Evolutionary conservation across 345 rosid species (phyloP).

Genomic region (Isatis tinctoria): DNA sequence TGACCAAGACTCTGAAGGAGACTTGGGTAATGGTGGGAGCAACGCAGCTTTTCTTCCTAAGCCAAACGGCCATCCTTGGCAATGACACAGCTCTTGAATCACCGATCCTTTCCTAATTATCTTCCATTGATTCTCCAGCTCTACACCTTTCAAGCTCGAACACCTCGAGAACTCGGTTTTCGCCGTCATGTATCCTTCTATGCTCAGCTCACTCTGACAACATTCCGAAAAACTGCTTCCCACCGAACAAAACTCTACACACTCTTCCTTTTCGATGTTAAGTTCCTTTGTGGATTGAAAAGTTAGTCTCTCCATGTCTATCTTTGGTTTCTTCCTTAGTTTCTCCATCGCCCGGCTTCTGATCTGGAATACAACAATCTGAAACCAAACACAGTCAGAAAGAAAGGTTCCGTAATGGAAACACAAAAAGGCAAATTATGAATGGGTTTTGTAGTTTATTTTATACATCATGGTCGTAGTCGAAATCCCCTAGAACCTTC

Average conservation of each 20-base stretch:
- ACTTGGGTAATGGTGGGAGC: constrained; percentile 90
- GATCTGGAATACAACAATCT: constrained; percentile 70
- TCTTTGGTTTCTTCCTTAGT: constrained; percentile 48
- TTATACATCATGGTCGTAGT: constrained; percentile 25
- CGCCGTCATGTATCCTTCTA: constrained; percentile 53
- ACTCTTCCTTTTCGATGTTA: constrained; percentile 30
- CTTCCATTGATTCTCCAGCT: constrained; percentile 29
- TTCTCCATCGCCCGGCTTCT: constrained; percentile 73
- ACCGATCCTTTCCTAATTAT: constrained; percentile 45
- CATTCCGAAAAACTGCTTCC: constrained; percentile 62
- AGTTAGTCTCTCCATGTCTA: constrained; percentile 40
- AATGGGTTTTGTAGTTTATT: not conserved
- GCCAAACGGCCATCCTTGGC: constrained; percentile 95
- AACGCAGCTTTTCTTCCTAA: constrained; percentile 66
- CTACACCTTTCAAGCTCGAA: constrained; percentile 47
- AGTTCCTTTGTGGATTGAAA: constrained; percentile 32
- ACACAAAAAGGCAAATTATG: not conserved
- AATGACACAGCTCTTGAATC: constrained; percentile 63
- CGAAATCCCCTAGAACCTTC: not conserved
- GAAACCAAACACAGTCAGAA: not conserved
- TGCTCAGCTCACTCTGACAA: constrained; percentile 42
- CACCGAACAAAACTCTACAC: constrained; percentile 48
- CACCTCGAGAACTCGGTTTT: constrained; percentile 52
- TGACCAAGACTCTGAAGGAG: constrained; percentile 87
- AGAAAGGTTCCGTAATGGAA: not conserved